Evolutionary conservation across 495 filamentous ascomycete species (phyloP), one percentile per base, ranked within the genome.

Genomic region (Evernia prunastri): DNA sequence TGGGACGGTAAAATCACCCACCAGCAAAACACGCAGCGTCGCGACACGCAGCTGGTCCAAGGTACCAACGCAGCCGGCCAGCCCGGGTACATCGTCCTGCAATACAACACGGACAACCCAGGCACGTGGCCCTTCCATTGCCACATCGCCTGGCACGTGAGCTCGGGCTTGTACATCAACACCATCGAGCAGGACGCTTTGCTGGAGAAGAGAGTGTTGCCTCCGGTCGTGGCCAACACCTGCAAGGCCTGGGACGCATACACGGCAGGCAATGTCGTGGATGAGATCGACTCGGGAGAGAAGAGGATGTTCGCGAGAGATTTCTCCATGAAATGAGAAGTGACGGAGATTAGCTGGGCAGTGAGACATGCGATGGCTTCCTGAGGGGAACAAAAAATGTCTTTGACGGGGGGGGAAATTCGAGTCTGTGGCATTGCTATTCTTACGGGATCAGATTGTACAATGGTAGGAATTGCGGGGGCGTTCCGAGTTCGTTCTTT

Each of bases 21-120:
- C 43, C 63, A 66, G 7, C 29, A 60, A 11, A 78, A 75, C 37
- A 83, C 86, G 7, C 79, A 82, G 10, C 79, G 86, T 10, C 77
- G 87, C 11, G 87, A 89, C 65, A 81, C 81, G 7, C 84, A 84
- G 2, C 72, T 85, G 65, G 68, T 90, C 1, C 79, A 79, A 2
- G 70, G 72, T 0, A 43, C 17, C 12, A 69, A 36, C 1, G n/a
- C n/a, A n/a, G n/a, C 1, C 56, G 59, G 61, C 33, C 78, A 80
- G 7, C 74, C 78, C 68, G 63, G 82, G 73, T 68, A 69, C 58
- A 39, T 71, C 4, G 69, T 71, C 1, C 9, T 68, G 15, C 69
- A 71, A 31, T 69, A 68, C 43, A 23, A 66, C 12, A 66, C 69
- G 0, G 69, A 69, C 47, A 71, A 71, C 27, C 67, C 69, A 0